These are phyloP conservation scores for Globisporangium apiculatum DNA, from an alignment of 352 stramenopile species.

Conservation along the genomic window DNA sequence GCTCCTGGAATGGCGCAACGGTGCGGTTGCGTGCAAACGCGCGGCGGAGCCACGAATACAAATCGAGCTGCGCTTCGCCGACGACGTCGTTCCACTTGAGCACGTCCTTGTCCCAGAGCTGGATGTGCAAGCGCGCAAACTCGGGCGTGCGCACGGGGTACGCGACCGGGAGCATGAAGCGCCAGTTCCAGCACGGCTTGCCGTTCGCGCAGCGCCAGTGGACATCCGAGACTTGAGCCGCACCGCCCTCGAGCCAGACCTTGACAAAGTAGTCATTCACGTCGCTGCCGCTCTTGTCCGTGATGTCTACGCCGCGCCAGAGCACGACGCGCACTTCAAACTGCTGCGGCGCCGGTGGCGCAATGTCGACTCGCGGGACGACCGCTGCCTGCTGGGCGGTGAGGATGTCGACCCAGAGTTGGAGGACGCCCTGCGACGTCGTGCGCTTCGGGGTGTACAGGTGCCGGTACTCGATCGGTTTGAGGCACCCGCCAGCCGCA, in stretches of 20 bases:
- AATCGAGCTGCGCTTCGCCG: conserved; percentile 74
- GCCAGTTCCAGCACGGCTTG: conserved; percentile 90
- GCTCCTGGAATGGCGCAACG: conserved; percentile 56
- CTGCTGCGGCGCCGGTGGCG: conserved; percentile 44
- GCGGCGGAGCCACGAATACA: conserved; percentile 78
- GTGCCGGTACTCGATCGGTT: conserved; percentile 87
- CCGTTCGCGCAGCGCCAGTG: conserved; percentile 90
- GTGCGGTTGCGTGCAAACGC: conserved; percentile 52
- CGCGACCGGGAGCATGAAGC: conserved; percentile 84
- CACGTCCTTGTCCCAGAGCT: conserved; percentile 92
- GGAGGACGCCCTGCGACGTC: conserved; percentile 61
- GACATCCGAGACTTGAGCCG: conserved; percentile 68
- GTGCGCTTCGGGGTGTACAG: conserved; percentile 70
- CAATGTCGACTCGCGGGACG: conserved; percentile 62
- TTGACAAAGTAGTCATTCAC: conserved; percentile 92
- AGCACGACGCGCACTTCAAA: conserved; percentile 89
- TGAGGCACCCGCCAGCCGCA: conserved; percentile 24
- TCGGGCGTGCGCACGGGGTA: conserved; percentile 72
- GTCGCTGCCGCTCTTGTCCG: conserved; percentile 60
- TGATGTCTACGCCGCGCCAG: conserved; percentile 85
- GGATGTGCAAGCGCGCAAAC: conserved; percentile 83
- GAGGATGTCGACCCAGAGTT: conserved; percentile 90
- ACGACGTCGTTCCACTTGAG: conserved; percentile 91
- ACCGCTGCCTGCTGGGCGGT: conserved; percentile 55
- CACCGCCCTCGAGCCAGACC: conserved; percentile 77